Base-by-base conservation (phyloP, 371 early-diverging fungal species). In the Quaeritorhiza haematococci region DNA sequence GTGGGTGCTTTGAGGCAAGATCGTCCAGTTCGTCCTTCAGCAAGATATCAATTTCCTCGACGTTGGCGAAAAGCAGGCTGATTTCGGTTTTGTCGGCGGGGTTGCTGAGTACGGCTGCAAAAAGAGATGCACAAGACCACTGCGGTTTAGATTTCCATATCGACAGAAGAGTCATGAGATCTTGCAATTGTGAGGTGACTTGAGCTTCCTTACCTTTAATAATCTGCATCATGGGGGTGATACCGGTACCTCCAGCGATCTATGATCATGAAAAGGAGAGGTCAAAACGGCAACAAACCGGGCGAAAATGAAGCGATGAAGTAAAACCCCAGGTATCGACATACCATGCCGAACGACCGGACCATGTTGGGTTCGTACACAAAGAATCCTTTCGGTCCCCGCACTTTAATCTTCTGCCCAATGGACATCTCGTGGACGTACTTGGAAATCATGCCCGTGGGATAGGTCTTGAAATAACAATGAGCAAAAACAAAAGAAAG, bases 161-260 rank as follows among this genome's bases (percentile, higher is more conserved):
- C n/a, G n/a, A n/a, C n/a, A n/a, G n/a, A n/a, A n/a, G n/a, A n/a
- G n/a, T n/a, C n/a, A n/a, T n/a, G n/a, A n/a, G n/a, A n/a, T n/a
- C n/a, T n/a, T n/a, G n/a, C n/a, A n/a, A n/a, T n/a, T n/a, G n/a
- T n/a, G n/a, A n/a, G n/a, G n/a, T n/a, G n/a, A n/a, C n/a, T n/a
- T n/a, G n/a, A n/a, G n/a, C n/a, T n/a, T n/a, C n/a, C n/a, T n/a
- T n/a, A n/a, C n/a, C n/a, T 24, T 64, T 46, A 33, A 71, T 59
- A 72, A 86, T 80, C 68, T 93, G 94, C 55, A 86, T 79, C 96
- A 95, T 95, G 34, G 96, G 96, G 0, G 96, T 94, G 64, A 96
- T 90, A 41, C 68, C 74, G 13, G 74, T 61, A 17, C 74, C 74
- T 8, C 74, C 74, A 13, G 71, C 74, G 55, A 70, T 66, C 68